These are phyloP conservation scores for Kodamaea neixiangensis DNA, from an alignment of 805 yeast genomes.

Conservation along the genomic window DNA sequence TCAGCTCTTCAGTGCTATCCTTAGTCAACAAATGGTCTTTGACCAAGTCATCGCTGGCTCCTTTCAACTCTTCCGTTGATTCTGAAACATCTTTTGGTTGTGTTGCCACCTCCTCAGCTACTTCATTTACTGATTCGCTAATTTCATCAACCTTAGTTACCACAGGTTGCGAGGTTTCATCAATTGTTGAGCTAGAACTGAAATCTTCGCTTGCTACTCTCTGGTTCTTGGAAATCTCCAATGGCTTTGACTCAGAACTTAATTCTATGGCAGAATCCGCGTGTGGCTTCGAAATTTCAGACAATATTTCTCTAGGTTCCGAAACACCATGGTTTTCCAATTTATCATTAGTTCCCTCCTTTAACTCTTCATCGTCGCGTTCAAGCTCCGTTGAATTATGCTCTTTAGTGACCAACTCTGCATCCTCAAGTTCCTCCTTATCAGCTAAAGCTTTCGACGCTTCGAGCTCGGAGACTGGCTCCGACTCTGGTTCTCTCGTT, in stretches of 20 bases:
- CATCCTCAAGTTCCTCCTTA: not conserved
- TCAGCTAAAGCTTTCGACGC: not conserved
- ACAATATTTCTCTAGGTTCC: not conserved
- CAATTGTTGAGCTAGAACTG: no score
- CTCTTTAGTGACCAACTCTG: not conserved
- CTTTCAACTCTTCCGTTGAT: not conserved
- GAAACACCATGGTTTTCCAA: not conserved
- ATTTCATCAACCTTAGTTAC: not conserved
- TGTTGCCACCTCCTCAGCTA: not conserved
- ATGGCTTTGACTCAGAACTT: not conserved
- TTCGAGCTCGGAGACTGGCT: conserved; percentile 2
- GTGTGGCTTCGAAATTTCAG: not conserved
- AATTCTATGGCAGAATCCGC: not conserved
- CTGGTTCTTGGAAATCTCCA: not conserved
- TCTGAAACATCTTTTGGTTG: no score
- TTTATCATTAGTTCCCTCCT: not conserved
- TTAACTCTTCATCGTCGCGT: not conserved
- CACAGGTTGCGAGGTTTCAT: not conserved
- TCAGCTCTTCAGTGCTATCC: not conserved
- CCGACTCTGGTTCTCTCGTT: not conserved
- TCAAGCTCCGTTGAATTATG: not conserved
- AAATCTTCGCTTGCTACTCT: not conserved
- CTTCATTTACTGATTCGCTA: not conserved
- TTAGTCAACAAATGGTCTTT: not conserved
- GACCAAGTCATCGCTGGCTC: not conserved